phyloP scores from a whole-genome alignment of 2,329 filamentous ascomycete genomes.

The Sporothrix inflata region DNA sequence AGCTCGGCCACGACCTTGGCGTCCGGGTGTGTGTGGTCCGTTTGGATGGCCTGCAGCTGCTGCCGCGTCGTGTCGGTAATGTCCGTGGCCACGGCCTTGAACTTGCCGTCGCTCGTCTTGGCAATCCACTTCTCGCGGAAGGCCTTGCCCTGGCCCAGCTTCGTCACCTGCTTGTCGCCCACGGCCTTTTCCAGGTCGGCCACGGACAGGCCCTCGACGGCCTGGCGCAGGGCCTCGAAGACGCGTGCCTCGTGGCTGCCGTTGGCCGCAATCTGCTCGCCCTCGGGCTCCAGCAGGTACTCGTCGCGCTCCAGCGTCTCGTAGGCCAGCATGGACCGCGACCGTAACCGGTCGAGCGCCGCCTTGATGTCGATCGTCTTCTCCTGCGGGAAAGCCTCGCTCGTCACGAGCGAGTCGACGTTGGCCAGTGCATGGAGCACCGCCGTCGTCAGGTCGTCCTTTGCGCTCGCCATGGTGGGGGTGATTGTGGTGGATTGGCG shows the following conservation, averaged over 20 bases:
- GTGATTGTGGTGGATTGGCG: not conserved
- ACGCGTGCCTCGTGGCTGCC: conserved; percentile 84
- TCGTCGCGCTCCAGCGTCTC: conserved; percentile 81
- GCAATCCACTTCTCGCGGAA: conserved; percentile 78
- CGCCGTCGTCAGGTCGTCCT: conserved; percentile 63
- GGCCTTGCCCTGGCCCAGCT: conserved; percentile 91
- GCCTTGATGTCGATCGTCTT: conserved; percentile 76
- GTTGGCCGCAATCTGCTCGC: conserved; percentile 70
- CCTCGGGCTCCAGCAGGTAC: conserved; percentile 74
- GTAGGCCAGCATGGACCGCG: conserved; percentile 85
- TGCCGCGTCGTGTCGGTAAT: conserved; percentile 81
- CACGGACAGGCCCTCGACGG: conserved; percentile 80
- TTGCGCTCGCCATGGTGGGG: conserved; percentile 36
- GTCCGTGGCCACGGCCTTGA: conserved; percentile 63
- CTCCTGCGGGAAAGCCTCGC: conserved; percentile 68
- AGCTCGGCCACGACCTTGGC: conserved; percentile 77
- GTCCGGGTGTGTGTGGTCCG: conserved; percentile 68
- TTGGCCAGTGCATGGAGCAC: conserved; percentile 69
- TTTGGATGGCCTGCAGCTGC: conserved; percentile 72
- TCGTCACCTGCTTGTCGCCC: conserved; percentile 73
- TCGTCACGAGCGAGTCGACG: conserved; percentile 67
- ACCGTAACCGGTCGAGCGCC: conserved; percentile 81
- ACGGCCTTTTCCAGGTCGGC: conserved; percentile 70
- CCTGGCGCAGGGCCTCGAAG: conserved; percentile 71
- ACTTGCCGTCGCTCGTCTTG: conserved; percentile 59